Base-by-base conservation (phyloP, 495 filamentous ascomycete genomes). In the Penicillium egyptiacum region DNA sequence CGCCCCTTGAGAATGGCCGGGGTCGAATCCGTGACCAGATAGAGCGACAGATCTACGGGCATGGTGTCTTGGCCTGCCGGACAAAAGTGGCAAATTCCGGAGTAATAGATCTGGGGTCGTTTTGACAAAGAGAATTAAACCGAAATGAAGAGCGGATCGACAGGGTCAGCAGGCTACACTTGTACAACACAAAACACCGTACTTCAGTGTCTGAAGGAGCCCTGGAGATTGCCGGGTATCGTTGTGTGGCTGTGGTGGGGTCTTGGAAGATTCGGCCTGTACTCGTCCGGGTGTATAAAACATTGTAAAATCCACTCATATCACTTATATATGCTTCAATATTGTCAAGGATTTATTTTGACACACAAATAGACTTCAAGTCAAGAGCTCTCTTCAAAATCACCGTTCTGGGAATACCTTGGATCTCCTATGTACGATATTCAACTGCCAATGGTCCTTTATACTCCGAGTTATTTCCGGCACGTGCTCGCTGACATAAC, bases 11-110 rank as follows among this genome's bases (percentile, higher is more conserved):
- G 83, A 53, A 96, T 89, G 5, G 85, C 81, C 16, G 84, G 79
- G 7, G 90, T 92, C 22, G 91, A 95, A 77, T 97, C 92, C 1
- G 93, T 98, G 56, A 97, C 93, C 44, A 98, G 79, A 69, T 98
- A 98, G 5, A 96, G 72, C 9, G 86, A 83, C 57, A 87, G 81
- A 61, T 88, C 75, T 23, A 80, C 49, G 20, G 68, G 56, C 73
- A 77, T 77, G 54, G 44, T 69, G 46, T 30, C 26, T 31, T 48
- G 28, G 45, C 45, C 25, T 44, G 30, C 30, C 12, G 42, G 41
- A 58, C 25, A 40, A 40, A 39, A 10, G 33, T 19, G 7, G 16
- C 5, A 9, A n/a, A 11, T 40, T 39, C 17, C 45, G 45, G 45
- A 33, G 45, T 48, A 48, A 48, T 48, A 30, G 5, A 31, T 16